Evolutionary conservation across 2,329 filamentous ascomycete species (phyloP).

Genomic region (Sporothrix protearum): DNA sequence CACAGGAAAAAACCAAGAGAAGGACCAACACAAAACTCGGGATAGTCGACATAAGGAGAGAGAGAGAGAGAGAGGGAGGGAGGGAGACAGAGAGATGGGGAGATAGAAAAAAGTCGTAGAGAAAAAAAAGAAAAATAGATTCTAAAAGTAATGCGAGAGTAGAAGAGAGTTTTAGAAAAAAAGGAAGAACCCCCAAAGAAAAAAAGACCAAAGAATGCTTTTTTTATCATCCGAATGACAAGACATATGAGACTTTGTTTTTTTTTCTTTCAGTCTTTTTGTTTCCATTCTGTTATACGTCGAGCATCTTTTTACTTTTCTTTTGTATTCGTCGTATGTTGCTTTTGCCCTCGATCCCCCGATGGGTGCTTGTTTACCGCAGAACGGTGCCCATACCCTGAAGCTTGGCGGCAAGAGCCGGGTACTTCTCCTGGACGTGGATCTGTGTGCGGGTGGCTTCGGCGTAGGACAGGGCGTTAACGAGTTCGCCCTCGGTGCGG

Average conservation of each 20-base stretch:
- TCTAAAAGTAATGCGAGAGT: slow-evolving; percentile 11
- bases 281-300: not conserved
- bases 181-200: not conserved
- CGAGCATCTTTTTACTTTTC: no score
- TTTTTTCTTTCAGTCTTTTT: not conserved
- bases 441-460: slow-evolving; percentile 96
- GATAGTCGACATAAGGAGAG: not conserved
- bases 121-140: not conserved
- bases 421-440: slow-evolving; percentile 84
- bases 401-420: slow-evolving; percentile 70
- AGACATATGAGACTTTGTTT: not conserved
- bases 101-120: not conserved
- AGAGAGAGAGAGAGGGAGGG: not conserved
- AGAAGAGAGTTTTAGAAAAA: not conserved
- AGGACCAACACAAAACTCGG: not conserved
- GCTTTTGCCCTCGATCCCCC: not conserved
- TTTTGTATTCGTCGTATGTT: no score
- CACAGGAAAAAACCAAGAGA: slow-evolving; percentile 5
- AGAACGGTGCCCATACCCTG: slow-evolving; percentile 48
- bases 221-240: not conserved
- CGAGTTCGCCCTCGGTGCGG: slow-evolving; percentile 88
- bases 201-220: not conserved
- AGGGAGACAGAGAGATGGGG: not conserved
- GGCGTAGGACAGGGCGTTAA: slow-evolving; percentile 94
- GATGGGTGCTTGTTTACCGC: slow-evolving; percentile 28